Base-by-base conservation (phyloP, 1,284 basidiomycete genomes). In the Marasmius sp. region DNA sequence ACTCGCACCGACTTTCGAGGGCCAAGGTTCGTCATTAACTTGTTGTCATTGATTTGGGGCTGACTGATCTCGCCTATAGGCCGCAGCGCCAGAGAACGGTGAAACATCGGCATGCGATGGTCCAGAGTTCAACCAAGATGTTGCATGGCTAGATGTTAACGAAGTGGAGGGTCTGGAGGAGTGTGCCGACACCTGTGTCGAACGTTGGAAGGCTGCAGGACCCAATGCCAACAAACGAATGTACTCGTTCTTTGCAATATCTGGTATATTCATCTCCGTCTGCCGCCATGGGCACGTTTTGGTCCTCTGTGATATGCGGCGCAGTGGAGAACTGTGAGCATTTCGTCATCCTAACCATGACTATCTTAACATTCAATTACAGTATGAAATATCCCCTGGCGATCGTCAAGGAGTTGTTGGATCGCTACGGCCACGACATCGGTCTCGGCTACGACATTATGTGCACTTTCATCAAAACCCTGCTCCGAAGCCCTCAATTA, bases 221-320 rank as follows among this genome's bases (percentile, higher is more conserved):
- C 66, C 72, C 0, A 74, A 78, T 16, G 64, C 68, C 3, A 38
- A 38, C 7, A 56, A 52, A n/a, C 1, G 9, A n/a, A 52, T 52
- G 50, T 52, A 16, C 34, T 16, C 18, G n/a, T 8, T 52, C 9
- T 52, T 45, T 66, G 54, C 0, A 53, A n/a, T 52, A 1, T 8
- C 74, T 1, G 77, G 78, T 0, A 64, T 75, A 6, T 80, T 79
- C 61, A 63, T 68, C 0, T 58, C 59, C 5, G 62, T 69, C 0
- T 79, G 76, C 61, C 63, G 69, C 0, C 76, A 79, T 66, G 75
- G 76, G 0, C 62, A 74, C 3, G 58, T 75, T 0, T 57, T 77
- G 16, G 68, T 68, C 64, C 54, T 74, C 0, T 66, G 63, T 11
- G 76, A 79, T 62, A 78, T 80, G 74, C 59, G 78, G 7, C 60